Conservation (phyloP, 441 rosid genomes). For the Eruca vesicaria region DNA sequence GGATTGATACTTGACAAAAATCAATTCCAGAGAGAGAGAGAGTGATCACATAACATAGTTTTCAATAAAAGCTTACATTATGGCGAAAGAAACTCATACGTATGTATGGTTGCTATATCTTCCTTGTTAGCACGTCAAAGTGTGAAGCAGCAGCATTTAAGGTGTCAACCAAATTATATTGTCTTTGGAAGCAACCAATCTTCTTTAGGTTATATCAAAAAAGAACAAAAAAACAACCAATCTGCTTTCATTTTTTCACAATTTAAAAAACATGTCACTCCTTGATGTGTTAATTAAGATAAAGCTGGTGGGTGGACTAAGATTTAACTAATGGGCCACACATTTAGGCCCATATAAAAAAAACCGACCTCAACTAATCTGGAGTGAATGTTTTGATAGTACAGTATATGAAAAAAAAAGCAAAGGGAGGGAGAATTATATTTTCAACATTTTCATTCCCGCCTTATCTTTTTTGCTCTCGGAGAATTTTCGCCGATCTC, state of each 20-base stretch:
- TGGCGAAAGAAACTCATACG: slow-evolving; percentile 25
- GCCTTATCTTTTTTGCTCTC: slow-evolving; percentile 7
- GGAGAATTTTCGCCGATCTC: not conserved
- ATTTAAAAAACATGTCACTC: no score
- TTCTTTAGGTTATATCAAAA: no score
- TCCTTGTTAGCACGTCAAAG: not conserved
- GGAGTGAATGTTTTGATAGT: not conserved
- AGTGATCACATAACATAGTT: not conserved
- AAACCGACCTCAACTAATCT: no score
- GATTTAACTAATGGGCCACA: no score
- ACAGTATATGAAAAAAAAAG: not conserved
- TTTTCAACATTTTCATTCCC: slow-evolving; percentile 19
- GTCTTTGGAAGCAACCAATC: not conserved
- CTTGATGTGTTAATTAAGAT: no score
- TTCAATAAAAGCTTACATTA: slow-evolving; percentile 5
- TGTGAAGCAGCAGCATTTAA: not conserved
- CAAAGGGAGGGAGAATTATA: not conserved
- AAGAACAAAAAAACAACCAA: no score
- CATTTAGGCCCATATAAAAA: no score
- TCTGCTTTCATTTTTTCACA: no score
- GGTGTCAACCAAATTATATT: not conserved
- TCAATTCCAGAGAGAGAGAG: not conserved
- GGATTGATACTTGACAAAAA: not conserved
- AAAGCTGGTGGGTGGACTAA: no score
- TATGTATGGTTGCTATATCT: not conserved